Base-by-base conservation (phyloP, 129 eudicot species). In the Flaveria linearis region DNA sequence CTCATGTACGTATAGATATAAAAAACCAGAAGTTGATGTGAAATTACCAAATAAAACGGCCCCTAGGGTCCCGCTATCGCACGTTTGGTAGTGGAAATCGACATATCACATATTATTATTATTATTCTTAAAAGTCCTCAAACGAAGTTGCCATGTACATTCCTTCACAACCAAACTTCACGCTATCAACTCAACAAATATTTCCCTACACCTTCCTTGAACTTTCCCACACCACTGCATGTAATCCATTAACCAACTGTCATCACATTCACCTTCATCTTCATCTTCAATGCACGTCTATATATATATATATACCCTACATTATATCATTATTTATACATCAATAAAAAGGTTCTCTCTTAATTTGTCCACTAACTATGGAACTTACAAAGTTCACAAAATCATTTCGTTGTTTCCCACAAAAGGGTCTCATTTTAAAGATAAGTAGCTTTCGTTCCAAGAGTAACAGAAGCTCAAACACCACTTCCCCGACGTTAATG, bases 111-210 rank as follows among this genome's bases (percentile, higher is more conserved):
- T 30, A 30, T 30, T 30, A 30, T 2, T 30, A 30, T 2, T 36
- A 36, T 36, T 36, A 23, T 67, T 14, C 45, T 68, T 17, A 9
- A 36, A 69, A 81, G 92, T 52, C 77, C 64, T 79, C 60, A 22
- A 60, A 77, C 42, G 96, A 90, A 90, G 39, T 78, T 87, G 70
- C 92, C 88, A 85, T 87, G 96, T 87, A 90, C 72, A 83, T 90
- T 90, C 96, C 86, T 74, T 23, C 25, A 6, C 7, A 57, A 73
- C 42, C 67, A 41, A 78, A 71, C 71, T 79, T 61, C 28, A 85
- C 85, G 82, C 83, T 72, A 80, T 62, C 50, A 42, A 18, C 14
- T 36, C 41, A 28, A 68, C 64, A 36, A 20, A 7, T 10, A 5
- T 2, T 7, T 39, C 43, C 13, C 25, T 49, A 76, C 78, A 79